Percentiles rank a stretch among this genome's conserved stretches.
phyloP scores from a whole-genome alignment of 257 asterid genomes.

The Prunella vulgaris region DNA sequence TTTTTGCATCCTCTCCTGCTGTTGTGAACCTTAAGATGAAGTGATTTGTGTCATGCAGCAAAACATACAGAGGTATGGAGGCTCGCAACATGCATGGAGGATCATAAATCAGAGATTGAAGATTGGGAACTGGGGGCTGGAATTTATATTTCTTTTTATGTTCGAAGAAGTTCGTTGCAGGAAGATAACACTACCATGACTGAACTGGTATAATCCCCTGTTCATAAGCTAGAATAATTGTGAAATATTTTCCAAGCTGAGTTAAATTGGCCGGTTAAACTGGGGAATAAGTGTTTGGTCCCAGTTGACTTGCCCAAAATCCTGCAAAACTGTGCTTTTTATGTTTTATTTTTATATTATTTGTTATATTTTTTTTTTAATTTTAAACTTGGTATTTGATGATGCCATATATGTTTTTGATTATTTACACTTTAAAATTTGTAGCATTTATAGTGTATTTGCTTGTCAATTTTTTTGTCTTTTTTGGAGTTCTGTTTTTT shows the following conservation, averaged over 20 bases:
- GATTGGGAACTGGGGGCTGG: conserved; percentile 98
- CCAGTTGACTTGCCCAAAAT: background rate
- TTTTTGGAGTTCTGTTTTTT: background rate
- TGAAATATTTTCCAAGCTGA: background rate
- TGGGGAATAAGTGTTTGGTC: background rate
- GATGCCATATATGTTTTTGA: background rate
- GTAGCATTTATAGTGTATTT: background rate
- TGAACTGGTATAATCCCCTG: conserved; percentile 46
- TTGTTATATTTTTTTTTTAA: no score
- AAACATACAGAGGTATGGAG: conserved; percentile 79
- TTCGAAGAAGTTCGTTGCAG: conserved; percentile 56
- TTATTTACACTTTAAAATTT: background rate
- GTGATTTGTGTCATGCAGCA: conserved; percentile 45
- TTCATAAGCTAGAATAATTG: conserved; percentile 10
- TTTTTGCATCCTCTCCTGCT: conserved; percentile 1
- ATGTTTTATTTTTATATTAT: background rate
- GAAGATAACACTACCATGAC: conserved; percentile 56
- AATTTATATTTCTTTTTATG: conserved; percentile 68
- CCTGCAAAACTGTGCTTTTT: background rate
- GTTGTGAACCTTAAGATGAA: background rate
- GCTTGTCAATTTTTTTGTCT: background rate
- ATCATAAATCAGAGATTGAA: conserved; percentile 77
- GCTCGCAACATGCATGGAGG: conserved; percentile 75
- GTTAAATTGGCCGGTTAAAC: background rate
- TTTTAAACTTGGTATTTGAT: background rate